Evolutionary conservation across 345 rosid species (phyloP), one percentile per base, ranked within the genome.

Genomic region (Camelina neglecta): DNA sequence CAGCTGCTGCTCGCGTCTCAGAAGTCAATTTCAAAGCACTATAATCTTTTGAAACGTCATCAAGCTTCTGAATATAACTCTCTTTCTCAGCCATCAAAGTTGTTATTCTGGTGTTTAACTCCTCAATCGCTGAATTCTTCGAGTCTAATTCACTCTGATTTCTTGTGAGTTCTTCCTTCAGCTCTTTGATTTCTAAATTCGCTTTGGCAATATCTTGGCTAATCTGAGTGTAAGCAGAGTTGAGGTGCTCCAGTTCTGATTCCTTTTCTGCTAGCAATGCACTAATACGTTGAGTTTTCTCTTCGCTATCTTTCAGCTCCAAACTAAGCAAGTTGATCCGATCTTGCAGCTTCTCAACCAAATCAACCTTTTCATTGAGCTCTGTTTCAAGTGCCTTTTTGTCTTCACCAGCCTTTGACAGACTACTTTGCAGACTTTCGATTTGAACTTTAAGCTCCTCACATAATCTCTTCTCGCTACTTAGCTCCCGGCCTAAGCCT

Each of bases 261-360:
- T 90, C 96, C 76, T 87, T 90, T n/a, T 71, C 83, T 16, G 77
- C 79, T 66, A 89, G 80, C 23, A 76, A 79, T 59, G 86, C 80
- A 36, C 81, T 80, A 73, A 90, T 81, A 51, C 76, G 83, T 75
- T 80, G 86, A 61, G 81, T 53, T 50, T 56, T 75, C 38, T 81
- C 88, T 79, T 89, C 89, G 77, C 63, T 89, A 41, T 86, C 93
- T 72, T 83, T 82, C 75, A 92, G 75, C 85, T 95, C 97, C 60
- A 76, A 70, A 67, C 80, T 82, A 57, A 92, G 86, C 75, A 81
- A 80, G 66, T 81, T 82, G 38, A 83, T 71, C 76, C 73, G 83
- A 59, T 88, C 93, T 73, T 95, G 85, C 54, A 90, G 72, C 60
- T 59, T 68, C 57, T 87, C 88, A 70, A 84, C 50, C 49, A 80